Evolutionary conservation across 2,329 filamentous ascomycete species (phyloP).

Genomic region (Leptographium galeiforme): DNA sequence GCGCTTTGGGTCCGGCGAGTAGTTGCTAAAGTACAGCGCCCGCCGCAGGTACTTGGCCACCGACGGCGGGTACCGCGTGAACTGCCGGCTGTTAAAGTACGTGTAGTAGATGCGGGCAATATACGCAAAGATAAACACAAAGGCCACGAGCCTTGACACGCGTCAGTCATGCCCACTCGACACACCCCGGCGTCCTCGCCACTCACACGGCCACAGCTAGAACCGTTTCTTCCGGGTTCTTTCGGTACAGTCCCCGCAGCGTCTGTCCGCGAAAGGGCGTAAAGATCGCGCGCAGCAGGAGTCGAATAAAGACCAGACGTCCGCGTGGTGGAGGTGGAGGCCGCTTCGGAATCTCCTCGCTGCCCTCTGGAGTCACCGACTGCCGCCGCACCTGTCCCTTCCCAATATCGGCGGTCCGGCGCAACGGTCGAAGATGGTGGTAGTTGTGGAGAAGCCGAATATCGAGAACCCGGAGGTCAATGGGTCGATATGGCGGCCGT

Average conservation of each 20-base stretch:
- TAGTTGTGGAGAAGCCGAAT: constrained; percentile 1
- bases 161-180: not conserved
- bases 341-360: not conserved
- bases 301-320: constrained; percentile 12
- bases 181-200: not conserved
- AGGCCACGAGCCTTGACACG: constrained; percentile 20
- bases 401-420: not conserved
- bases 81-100: constrained; percentile 41
- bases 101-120: constrained; percentile 33
- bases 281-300: constrained; percentile 20
- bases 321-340: constrained; percentile 2
- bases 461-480: not conserved
- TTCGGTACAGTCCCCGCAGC: constrained; percentile 23
- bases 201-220: constrained; percentile 28
- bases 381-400: not conserved
- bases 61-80: constrained; percentile 49
- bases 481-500: not conserved
- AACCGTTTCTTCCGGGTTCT: constrained; percentile 30
- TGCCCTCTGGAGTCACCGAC: not conserved
- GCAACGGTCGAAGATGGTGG: not conserved
- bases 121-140: constrained; percentile 22
- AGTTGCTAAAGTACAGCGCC: constrained; percentile 77
- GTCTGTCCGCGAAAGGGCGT: constrained; percentile 24
- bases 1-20: constrained; percentile 57
- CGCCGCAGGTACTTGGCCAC: constrained; percentile 68